Evolutionary conservation across 495 filamentous ascomycete species (phyloP), one percentile per base, ranked within the genome.

Genomic region (Aspergillus sclerotioniger): DNA sequence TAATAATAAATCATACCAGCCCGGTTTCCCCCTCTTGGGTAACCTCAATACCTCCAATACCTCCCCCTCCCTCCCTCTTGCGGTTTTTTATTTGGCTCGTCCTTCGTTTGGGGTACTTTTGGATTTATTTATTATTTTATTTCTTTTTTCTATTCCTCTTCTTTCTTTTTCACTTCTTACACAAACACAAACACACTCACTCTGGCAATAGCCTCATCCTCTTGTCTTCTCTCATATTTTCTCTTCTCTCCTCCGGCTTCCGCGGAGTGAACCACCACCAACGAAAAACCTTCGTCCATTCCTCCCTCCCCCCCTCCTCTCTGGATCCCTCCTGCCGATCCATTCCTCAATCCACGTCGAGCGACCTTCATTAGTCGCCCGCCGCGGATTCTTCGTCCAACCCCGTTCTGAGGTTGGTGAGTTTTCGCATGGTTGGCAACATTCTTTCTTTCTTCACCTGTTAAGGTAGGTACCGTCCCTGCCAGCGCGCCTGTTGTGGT

Each of bases 241-340:
- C 55, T 59, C 62, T 67, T 57, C 50, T 56, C 54, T 20, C n/a
- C 35, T 17, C 46, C 32, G 37, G 37, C 37, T 41, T 12, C 37
- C 13, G 37, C 37, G 37, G 37, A 41, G 37, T 15, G 12, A 12
- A 41, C 37, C 37, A 41, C 19, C 53, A 56, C 60, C 59, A 52
- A 54, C 53, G 41, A 58, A 47, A 32, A 49, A 59, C 43, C 50
- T 53, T 32, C 31, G 13, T 50, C 54, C 67, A 75, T 74, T 72
- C 71, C 71, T 72, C 41, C 53, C 48, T 49, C 13, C n/a, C 33
- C 13, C 48, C 48, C 13, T 39, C 33, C 13, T 13, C 33, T 49
- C 12, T 49, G 17, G 20, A 69, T 68, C 69, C 71, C 68, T 75
- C 69, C 70, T 74, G 74, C 68, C 71, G 74, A 77, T 77, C 74